Percentiles rank a stretch among this genome's conserved stretches.
phyloP scores from a whole-genome alignment of 495 filamentous ascomycete species.

The Penicillium bovifimosum region DNA sequence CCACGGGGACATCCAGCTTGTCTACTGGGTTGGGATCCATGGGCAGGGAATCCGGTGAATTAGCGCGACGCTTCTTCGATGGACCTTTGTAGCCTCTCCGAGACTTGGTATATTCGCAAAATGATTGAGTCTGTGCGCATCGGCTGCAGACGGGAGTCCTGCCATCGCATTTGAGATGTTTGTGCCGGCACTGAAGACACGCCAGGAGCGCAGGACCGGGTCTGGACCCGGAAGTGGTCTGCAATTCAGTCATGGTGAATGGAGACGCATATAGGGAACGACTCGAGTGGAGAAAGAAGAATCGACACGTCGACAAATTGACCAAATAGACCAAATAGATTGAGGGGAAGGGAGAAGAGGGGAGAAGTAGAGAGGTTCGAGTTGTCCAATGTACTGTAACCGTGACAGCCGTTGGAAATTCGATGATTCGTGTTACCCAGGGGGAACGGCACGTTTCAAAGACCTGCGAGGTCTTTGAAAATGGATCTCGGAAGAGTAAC shows the following conservation, averaged over 20 bases:
- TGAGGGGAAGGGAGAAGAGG: not conserved
- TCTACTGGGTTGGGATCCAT: conserved; percentile 18
- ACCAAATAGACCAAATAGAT: not conserved
- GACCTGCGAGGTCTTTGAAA: too few relatives aligned
- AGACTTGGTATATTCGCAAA: conserved; percentile 44
- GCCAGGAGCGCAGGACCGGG: conserved; percentile 44
- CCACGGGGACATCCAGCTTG: conserved; percentile 23
- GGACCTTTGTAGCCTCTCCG: conserved; percentile 45
- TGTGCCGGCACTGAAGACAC: conserved; percentile 53
- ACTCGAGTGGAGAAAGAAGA: not conserved
- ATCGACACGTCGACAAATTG: not conserved
- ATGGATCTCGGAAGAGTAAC: not conserved
- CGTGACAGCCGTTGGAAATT: not conserved
- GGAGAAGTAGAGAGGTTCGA: not conserved
- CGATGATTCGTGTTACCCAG: not conserved
- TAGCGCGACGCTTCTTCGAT: conserved; percentile 43
- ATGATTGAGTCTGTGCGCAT: conserved; percentile 27
- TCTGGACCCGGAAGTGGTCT: conserved; percentile 16
- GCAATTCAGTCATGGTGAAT: conserved; percentile 22
- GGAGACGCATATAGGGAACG: conserved; percentile 4
- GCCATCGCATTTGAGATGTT: conserved; percentile 53
- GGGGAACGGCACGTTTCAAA: not conserved
- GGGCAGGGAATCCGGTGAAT: conserved; percentile 29
- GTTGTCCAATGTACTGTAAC: not conserved
- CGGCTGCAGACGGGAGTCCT: conserved; percentile 40